Percentiles rank a stretch among this genome's conserved stretches.
Evolutionary conservation across 805 yeast genomes (phyloP).

Genomic region (Candida adriatica): DNA sequence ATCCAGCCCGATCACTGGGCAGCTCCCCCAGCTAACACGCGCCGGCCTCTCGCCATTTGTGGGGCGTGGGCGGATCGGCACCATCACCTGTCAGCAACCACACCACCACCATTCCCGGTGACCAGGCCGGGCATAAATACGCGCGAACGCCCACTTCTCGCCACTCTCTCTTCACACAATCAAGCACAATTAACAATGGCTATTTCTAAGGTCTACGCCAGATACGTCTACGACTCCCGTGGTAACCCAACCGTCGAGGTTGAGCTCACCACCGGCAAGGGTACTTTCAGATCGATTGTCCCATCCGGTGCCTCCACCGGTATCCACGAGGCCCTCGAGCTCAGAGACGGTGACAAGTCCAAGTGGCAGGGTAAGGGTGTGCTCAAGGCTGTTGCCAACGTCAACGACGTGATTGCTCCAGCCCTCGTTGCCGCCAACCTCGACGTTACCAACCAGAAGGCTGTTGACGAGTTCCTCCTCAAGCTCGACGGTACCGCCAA

Average conservation of each 20-base stretch:
- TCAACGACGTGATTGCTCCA: slow-evolving; percentile 91
- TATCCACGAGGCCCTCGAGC: slow-evolving; percentile 96
- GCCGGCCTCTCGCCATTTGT: neutral
- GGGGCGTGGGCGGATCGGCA: neutral
- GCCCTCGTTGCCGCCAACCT: slow-evolving; percentile 76
- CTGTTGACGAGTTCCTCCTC: slow-evolving; percentile 80
- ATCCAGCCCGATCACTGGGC: too few species aligned
- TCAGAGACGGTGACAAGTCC: slow-evolving; percentile 96
- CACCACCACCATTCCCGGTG: slow-evolving; percentile 11
- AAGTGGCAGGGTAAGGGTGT: slow-evolving; percentile 99
- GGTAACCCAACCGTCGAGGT: slow-evolving; percentile 99
- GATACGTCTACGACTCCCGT: slow-evolving; percentile 98
- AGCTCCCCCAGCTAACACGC: too few species aligned
- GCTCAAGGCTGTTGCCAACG: slow-evolving; percentile 92
- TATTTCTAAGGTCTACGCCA: slow-evolving; percentile 80
- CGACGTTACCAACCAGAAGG: slow-evolving; percentile 81
- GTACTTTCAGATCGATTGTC: slow-evolving; percentile 93
- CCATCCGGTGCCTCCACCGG: slow-evolving; percentile 99
- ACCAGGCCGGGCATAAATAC: slow-evolving; percentile 7
- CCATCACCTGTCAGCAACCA: slow-evolving; percentile 17
- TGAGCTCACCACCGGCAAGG: slow-evolving; percentile 87
- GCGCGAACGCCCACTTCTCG: slow-evolving; percentile 5
- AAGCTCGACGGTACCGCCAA: slow-evolving; percentile 93
- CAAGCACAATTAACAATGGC: slow-evolving; percentile 47
- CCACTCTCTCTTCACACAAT: neutral